Conservation (phyloP, 106 monocot species). For the Allium cepa region DNA sequence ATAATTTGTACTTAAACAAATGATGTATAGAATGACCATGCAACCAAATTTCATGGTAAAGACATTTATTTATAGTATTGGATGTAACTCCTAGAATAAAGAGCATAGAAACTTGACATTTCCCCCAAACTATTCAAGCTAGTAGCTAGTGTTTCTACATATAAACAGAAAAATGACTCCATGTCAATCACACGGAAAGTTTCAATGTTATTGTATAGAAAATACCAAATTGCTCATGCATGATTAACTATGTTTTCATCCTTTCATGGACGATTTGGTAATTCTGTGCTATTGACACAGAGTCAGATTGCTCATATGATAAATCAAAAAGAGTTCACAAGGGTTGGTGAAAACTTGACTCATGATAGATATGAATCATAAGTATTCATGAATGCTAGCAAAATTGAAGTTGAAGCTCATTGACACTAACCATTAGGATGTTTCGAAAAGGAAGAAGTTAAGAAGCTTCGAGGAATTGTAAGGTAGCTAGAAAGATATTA, state of each 20-base stretch:
- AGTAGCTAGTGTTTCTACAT: too few relatives aligned
- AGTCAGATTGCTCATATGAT: background rate
- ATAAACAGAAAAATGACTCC: too few relatives aligned
- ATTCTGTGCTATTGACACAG: too few relatives aligned
- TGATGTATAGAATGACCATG: background rate
- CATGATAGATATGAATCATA: background rate
- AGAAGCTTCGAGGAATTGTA: background rate
- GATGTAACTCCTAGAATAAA: background rate
- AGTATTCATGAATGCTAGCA: background rate
- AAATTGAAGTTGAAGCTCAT: background rate
- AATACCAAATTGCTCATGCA: background rate
- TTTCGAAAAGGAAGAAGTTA: constrained; percentile 1
- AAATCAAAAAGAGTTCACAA: background rate
- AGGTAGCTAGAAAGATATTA: background rate
- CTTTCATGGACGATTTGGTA: too few relatives aligned
- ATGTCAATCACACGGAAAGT: too few relatives aligned
- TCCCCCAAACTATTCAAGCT: too few relatives aligned
- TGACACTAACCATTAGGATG: constrained; percentile 4
- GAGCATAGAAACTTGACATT: background rate
- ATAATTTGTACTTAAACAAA: background rate
- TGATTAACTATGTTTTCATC: background rate
- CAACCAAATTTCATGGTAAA: background rate
- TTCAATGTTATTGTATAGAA: too few relatives aligned
- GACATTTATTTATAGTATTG: background rate
- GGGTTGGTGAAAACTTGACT: background rate